Conservation (phyloP, 768 basidiomycete species). For the Lentinula lateritia region DNA sequence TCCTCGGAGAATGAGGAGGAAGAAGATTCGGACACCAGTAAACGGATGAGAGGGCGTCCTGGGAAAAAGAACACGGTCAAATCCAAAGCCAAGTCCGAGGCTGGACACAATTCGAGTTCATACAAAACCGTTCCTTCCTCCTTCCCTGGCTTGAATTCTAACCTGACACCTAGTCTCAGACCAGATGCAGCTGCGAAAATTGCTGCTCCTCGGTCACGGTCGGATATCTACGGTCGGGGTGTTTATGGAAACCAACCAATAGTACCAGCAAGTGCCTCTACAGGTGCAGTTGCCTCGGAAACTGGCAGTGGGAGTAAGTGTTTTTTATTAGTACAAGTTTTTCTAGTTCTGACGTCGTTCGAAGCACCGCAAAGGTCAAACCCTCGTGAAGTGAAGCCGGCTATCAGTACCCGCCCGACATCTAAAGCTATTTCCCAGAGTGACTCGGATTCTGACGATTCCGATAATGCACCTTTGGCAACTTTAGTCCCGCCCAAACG, state of each 20-base stretch:
- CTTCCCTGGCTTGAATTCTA: not conserved
- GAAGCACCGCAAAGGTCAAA: not conserved
- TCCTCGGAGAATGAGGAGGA: conserved; percentile 27
- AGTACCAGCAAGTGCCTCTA: conserved; percentile 42
- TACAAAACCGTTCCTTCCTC: not conserved
- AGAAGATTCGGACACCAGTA: conserved; percentile 19
- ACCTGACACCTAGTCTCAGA: not conserved
- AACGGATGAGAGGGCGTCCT: conserved; percentile 17
- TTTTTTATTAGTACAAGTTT: conserved; percentile 6
- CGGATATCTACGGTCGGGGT: conserved; percentile 26
- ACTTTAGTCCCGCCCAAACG: conserved; percentile 55
- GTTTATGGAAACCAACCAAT: conserved; percentile 26
- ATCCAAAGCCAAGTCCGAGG: conserved; percentile 11
- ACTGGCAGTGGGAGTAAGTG: conserved; percentile 42
- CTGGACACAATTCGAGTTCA: conserved; percentile 27
- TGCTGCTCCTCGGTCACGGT: conserved; percentile 24
- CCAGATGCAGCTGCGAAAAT: not conserved
- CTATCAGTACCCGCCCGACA: conserved; percentile 1
- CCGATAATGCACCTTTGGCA: conserved; percentile 60
- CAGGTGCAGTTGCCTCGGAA: conserved; percentile 50
- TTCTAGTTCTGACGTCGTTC: not conserved
- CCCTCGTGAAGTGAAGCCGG: not conserved
- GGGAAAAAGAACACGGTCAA: conserved; percentile 16
- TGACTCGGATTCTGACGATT: conserved; percentile 28
- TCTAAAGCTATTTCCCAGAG: not conserved